Evolutionary conservation across 495 filamentous ascomycete genomes (phyloP), one percentile per base, ranked within the genome.

Genomic region (Talaromyces ruber): DNA sequence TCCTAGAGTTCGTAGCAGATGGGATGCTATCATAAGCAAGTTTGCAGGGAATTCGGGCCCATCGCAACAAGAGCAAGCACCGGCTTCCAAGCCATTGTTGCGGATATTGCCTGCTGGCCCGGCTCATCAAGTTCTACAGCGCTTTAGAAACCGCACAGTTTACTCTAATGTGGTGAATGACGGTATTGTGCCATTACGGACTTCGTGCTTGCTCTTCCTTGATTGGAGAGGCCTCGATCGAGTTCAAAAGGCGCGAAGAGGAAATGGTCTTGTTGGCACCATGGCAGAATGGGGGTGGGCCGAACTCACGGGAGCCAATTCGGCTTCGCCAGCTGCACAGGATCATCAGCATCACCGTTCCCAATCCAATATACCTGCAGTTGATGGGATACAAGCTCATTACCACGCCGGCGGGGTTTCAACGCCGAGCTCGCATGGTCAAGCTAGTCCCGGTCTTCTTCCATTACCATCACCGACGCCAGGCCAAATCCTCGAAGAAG

Each of bases 111-210:
- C 94, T 0, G 93, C 91, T 25, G 94, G 94, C 21, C 94, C 95
- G 28, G 94, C 94, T 6, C 93, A 98, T 73, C 83, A 85, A 43
- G 92, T 89, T 0, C 76, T 98, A 58, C 84, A 86, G 67, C 90
- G 88, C 71, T 98, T 98, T 67, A 82, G 91, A 52, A 96, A 94
- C 68, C 81, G 95, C 18, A 98, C 94, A 0, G 80, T 97, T 1
- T 98, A 98, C 70, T 96, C 93, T 1, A 98, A 98, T 68, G 92
- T 98, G 28, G 95, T 98, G 50, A 98, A 98, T 73, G 94, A 98
- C 74, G 94, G 94, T 3, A 97, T 98, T 69, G 94, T 98, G 6
- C 94, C 94, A 2, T 71, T 98, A 39, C 84, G 95, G 11, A 98
- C 94, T 12, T 97, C 95, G 57, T 98, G 93, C 72, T 78, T 98